A percentile compares a stretch with the other conserved stretches of the same genome.
phyloP scores from a whole-genome alignment of 1,284 basidiomycete genomes.

The Hypsizygus ulmarius region DNA sequence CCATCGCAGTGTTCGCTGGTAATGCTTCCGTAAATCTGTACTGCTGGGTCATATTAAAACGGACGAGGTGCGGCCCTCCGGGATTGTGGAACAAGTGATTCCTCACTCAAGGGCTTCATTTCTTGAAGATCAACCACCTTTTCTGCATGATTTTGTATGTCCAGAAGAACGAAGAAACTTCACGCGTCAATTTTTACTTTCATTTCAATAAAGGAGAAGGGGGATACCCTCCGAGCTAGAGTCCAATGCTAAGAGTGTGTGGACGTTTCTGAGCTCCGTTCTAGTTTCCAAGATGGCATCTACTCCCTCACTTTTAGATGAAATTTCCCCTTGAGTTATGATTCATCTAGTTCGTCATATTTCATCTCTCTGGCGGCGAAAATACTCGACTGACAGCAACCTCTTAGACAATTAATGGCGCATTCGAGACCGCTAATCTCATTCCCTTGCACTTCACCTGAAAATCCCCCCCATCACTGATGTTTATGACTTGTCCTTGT shows the following conservation, averaged over 20 bases:
- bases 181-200: constrained; percentile 67
- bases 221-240: constrained; percentile 59
- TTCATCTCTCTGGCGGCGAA: not conserved
- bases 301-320: constrained; percentile 46
- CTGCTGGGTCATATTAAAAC: constrained; percentile 54
- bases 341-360: constrained; percentile 46
- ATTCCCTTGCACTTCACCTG: constrained; percentile 43
- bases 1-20: constrained; percentile 51
- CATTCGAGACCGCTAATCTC: constrained; percentile 44
- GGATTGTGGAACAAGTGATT: not conserved
- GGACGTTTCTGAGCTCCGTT: not conserved
- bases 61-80: constrained; percentile 50
- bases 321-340: constrained; percentile 61
- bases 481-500: constrained; percentile 56
- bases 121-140: constrained; percentile 54
- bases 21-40: constrained; percentile 58
- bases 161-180: constrained; percentile 62
- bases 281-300: constrained; percentile 1
- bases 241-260: constrained; percentile 58
- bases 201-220: constrained; percentile 50
- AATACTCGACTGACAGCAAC: not conserved
- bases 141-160: constrained; percentile 68
- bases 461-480: constrained; percentile 45
- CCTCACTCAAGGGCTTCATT: too few species aligned
- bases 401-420: constrained; percentile 44